Evolutionary conservation across 108 stramenopile genomes (phyloP).

Genomic region (Cyclotella cryptica): DNA sequence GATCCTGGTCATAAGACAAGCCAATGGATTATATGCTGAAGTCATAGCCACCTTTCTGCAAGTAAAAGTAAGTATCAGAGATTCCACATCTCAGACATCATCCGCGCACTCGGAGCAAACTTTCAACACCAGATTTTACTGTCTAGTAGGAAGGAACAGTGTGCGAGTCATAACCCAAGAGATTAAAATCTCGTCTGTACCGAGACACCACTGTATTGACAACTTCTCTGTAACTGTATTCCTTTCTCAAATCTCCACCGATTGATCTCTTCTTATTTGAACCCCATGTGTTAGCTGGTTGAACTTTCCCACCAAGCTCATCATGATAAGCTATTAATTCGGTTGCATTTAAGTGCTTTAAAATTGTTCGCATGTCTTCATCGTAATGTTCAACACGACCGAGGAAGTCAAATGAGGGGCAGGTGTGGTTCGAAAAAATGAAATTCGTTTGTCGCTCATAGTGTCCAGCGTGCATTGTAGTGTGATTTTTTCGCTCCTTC

Average conservation of each 20-base stretch:
- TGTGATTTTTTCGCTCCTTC: conserved; percentile 21
- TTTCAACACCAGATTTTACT: neutral
- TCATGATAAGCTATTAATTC: conserved; percentile 32
- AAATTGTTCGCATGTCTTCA: conserved; percentile 43
- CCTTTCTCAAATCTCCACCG: conserved; percentile 30
- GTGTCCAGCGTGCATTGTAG: conserved; percentile 33
- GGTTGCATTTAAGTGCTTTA: conserved; percentile 41
- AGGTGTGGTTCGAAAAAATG: conserved; percentile 31
- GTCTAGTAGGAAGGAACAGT: conserved; percentile 11
- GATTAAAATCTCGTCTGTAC: conserved; percentile 39
- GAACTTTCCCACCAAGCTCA: conserved; percentile 25
- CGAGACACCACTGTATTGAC: conserved; percentile 24
- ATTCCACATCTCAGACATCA: neutral
- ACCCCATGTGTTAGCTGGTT: conserved; percentile 44
- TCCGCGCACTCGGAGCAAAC: neutral
- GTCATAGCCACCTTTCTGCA: too few relatives aligned
- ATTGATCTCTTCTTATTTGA: conserved; percentile 30
- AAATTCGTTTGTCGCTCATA: conserved; percentile 28
- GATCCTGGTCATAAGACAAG: too few relatives aligned
- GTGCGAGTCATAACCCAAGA: conserved; percentile 29
- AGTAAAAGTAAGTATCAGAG: too few relatives aligned
- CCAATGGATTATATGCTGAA: too few relatives aligned
- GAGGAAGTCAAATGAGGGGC: conserved; percentile 48
- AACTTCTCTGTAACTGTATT: conserved; percentile 25
- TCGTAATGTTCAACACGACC: conserved; percentile 50